Conservation (phyloP, 2,329 filamentous ascomycete genomes). For the Teratosphaeria pseudoeucalypti region DNA sequence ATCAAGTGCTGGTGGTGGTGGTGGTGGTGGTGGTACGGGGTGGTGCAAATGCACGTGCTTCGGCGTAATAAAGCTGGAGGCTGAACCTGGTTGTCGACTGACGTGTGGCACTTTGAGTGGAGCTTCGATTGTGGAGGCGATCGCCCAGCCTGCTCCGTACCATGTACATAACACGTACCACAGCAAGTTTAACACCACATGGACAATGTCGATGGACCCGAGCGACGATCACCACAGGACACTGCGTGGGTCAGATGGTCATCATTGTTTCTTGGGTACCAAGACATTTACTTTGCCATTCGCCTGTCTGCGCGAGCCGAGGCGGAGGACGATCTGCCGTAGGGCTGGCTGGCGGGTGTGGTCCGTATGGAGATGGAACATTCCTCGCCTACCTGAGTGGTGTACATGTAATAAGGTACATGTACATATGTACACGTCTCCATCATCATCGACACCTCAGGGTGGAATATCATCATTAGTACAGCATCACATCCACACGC, state of each 20-base stretch:
- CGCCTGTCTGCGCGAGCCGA: neutral
- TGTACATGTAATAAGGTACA: too few relatives aligned
- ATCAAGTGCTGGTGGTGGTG: neutral
- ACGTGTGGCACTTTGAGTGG: neutral
- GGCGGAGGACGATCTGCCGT: neutral
- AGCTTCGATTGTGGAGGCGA: neutral
- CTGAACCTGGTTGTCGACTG: neutral
- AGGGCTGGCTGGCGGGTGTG: neutral
- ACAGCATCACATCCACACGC: too few relatives aligned
- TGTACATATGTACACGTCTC: too few relatives aligned
- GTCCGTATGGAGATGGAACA: too few relatives aligned
- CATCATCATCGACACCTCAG: too few relatives aligned
- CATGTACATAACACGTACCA: neutral
- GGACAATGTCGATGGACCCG: neutral
- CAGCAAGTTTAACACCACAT: neutral
- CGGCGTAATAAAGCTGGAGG: neutral
- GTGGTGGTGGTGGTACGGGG: neutral
- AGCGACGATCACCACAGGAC: neutral
- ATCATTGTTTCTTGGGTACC: neutral
- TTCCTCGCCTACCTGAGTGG: too few relatives aligned
- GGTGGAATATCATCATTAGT: too few relatives aligned
- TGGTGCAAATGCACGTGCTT: neutral
- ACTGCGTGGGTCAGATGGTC: neutral
- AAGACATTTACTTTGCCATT: neutral
- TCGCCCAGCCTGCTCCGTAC: neutral